These are phyloP conservation scores for Urostyla sp. DNA, from an alignment of 73 alveolate species.

Conservation along the genomic window DNA sequence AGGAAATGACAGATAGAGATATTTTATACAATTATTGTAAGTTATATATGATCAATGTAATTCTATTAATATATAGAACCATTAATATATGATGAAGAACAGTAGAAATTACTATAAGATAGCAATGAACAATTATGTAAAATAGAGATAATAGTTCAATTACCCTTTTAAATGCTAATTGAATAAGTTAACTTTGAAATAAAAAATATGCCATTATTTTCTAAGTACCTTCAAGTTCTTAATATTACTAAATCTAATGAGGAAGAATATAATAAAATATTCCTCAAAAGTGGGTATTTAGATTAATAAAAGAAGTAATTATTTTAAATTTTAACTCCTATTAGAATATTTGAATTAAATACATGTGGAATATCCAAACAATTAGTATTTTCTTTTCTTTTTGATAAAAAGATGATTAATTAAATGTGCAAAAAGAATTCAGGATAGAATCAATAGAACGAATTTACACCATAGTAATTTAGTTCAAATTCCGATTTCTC, in stretches of 20 bases:
- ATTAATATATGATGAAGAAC: constrained; percentile 5
- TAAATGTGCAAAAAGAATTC: background rate
- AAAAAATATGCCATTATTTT: background rate
- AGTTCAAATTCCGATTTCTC: too few species aligned
- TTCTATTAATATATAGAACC: background rate
- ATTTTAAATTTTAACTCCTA: background rate
- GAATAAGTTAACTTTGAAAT: constrained; percentile 38
- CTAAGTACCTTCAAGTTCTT: constrained; percentile 22
- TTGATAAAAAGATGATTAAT: background rate
- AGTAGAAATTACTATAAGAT: background rate
- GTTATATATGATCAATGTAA: background rate
- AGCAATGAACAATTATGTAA: background rate
- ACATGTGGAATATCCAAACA: constrained; percentile 15
- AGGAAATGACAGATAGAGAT: background rate
- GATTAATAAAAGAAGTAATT: constrained; percentile 14
- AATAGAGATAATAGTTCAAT: background rate
- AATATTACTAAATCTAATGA: background rate
- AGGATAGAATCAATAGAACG: constrained; percentile 15
- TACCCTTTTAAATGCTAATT: constrained; percentile 28
- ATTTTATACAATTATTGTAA: background rate
- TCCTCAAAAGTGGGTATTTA: constrained; percentile 20
- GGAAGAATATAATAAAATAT: background rate
- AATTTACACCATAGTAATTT: too few species aligned
- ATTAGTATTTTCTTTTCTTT: constrained; percentile 3
- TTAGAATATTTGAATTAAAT: constrained; percentile 38